Base-by-base conservation (phyloP, 1,139 yeast species). In the Blastobotrys arbuscula region DNA sequence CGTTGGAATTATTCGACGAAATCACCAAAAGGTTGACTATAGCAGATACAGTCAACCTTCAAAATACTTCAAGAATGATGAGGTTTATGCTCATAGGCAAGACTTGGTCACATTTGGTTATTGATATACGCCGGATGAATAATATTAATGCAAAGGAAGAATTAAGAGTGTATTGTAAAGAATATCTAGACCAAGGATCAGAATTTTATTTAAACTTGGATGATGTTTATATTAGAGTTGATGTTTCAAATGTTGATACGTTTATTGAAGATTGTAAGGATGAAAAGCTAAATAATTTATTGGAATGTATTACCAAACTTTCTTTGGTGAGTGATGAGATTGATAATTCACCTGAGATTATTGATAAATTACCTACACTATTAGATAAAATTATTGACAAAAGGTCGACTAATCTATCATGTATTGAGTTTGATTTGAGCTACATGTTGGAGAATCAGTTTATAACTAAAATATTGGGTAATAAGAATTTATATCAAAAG, bases 21-120 rank as follows among this genome's bases (percentile, higher is more conserved):
- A 35, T 42, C 33, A 35, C 45, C 8, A 30, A 36, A 24, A 5
- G 30, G 12, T 19, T 42, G 10, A 8, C 9, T 15, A 28, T 24
- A 3, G 13, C 4, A 2, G 45, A 42, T 19, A 18, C 37, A 13
- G 28, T 30, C 18, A 13, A 24, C 5, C 16, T 42, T 2, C 45
- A 42, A 24, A 26, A 24, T 19, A 23, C 40, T 4, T 42, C 40
- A 6, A 15, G 15, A 12, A 19, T 18, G 8, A 18, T 42, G 24
- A 20, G 45, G 15, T 26, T 20, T 2, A 20, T 20, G 23, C 34
- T 42, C 15, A 13, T 34, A n/a, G 24, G 23, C 34, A 30, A 33
- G 24, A 39, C 36, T 8, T 42, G 45, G 45, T 26, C 36, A 10
- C 45, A 42, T 42, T 26, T 42, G 12, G 40, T 26, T 6, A 13